Evolutionary conservation across 2,329 filamentous ascomycete species (phyloP).

Genomic region (Aspergillus ruber): DNA sequence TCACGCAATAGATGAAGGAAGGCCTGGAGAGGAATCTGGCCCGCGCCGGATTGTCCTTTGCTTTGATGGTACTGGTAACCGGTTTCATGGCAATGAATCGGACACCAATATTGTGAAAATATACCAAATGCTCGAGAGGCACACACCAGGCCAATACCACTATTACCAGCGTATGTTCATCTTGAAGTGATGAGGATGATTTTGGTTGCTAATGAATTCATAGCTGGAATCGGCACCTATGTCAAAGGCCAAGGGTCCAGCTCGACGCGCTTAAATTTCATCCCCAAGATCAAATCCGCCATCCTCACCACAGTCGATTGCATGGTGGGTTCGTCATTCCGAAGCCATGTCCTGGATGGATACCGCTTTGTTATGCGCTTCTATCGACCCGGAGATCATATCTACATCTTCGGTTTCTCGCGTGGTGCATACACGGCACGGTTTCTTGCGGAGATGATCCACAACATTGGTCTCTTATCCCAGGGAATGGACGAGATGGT

Average conservation of each 20-base stretch:
- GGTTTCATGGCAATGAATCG: constrained; percentile 28
- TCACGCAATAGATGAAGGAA: background rate
- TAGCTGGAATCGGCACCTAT: background rate
- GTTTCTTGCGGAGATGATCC: constrained; percentile 48
- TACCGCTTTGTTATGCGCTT: constrained; percentile 52
- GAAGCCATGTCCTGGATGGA: constrained; percentile 47
- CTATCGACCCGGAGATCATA: constrained; percentile 45
- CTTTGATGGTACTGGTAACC: constrained; percentile 21
- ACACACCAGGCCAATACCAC: constrained; percentile 1
- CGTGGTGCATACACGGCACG: constrained; percentile 50
- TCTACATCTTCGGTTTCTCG: constrained; percentile 52
- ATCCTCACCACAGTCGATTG: constrained; percentile 2
- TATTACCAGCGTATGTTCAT: constrained; percentile 2
- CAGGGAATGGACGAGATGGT: constrained; percentile 51
- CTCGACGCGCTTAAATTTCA: background rate
- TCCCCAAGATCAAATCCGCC: constrained; percentile 2
- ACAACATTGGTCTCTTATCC: constrained; percentile 44
- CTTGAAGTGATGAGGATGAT: background rate
- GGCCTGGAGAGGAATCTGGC: background rate
- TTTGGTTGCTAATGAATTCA: background rate
- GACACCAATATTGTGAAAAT: constrained; percentile 53
- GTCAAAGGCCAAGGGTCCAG: background rate
- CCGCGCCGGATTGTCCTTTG: constrained; percentile 3
- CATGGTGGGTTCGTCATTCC: constrained; percentile 30
- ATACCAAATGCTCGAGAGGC: constrained; percentile 33